Base-by-base conservation (phyloP, 2,329 filamentous ascomycete genomes). In the Emergomyces africanus region DNA sequence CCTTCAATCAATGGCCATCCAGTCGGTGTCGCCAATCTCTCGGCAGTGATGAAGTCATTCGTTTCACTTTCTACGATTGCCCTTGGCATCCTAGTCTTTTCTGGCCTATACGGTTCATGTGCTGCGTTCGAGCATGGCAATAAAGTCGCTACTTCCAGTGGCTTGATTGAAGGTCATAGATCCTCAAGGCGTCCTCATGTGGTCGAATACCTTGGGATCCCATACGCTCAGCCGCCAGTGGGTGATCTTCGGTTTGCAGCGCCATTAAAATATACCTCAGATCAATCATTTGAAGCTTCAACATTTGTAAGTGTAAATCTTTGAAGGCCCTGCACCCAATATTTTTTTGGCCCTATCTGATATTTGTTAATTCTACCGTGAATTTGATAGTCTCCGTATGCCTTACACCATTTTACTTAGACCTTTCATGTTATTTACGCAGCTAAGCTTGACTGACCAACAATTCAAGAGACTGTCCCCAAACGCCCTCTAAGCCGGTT, bases 171-270 rank as follows among this genome's bases (percentile, higher is more conserved):
- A 6, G 62, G 63, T n/a, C 61, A 65, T 39, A 49, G 35, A 14
- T 61, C 62, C 33, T 25, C 44, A 30, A 55, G 42, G 33, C 56
- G 55, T 20, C 53, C 64, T 15, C 33, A 61, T 25, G 63, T 66
- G 12, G 46, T 48, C 12, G 61, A 61, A 42, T 65, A 62, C 54
- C 58, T 65, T 30, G 62, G 62, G 25, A 62, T 64, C 23, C 60
- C 60, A 5, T 64, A 62, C 48, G 62, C 57, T 37, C 37, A 60
- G 50, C 42, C 62, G 9, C 62, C 61, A 12, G 57, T 61, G 20
- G 56, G 55, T 3, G 28, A 60, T 15, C 46, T 63, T 41, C 61
- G 61, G 4, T 61, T 63, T 54, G 60, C 61, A 39, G 54, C 60
- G 15, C 61, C 60, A 4, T 9, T 54, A 18, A 54, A 48, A 30